These are phyloP conservation scores for Lasiosphaeriaceae sp. DNA, from an alignment of 495 filamentous ascomycete species.

Conservation along the genomic window DNA sequence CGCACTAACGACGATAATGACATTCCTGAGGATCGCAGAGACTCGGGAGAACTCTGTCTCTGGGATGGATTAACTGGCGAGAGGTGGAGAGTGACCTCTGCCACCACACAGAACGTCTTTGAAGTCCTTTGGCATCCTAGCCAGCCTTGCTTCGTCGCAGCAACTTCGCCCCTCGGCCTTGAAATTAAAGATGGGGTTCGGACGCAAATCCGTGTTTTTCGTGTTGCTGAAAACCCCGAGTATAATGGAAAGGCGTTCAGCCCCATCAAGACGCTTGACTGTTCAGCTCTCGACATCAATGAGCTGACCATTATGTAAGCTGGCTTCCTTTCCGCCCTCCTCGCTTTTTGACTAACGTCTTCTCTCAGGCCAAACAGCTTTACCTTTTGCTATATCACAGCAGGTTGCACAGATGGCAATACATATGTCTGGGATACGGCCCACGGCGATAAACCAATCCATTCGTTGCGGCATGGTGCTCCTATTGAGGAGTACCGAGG, in stretches of 20 bases:
- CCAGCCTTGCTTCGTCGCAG: constrained; percentile 53
- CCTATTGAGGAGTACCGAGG: constrained; percentile 61
- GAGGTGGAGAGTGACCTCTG: constrained; percentile 42
- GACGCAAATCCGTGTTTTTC: constrained; percentile 50
- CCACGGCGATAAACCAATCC: constrained; percentile 51
- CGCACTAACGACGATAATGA: constrained; percentile 48
- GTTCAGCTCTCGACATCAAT: constrained; percentile 81
- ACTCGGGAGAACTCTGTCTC: constrained; percentile 66
- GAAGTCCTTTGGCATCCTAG: constrained; percentile 74
- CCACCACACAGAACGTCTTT: constrained; percentile 68
- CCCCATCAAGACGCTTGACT: constrained; percentile 54
- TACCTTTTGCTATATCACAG: constrained; percentile 60
- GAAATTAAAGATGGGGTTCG: constrained; percentile 37
- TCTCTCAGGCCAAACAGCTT: constrained; percentile 37
- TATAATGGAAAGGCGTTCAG: constrained; percentile 30
- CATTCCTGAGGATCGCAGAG: constrained; percentile 47
- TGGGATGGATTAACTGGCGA: constrained; percentile 59
- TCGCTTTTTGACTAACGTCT: constrained; percentile 11
- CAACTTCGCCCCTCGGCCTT: constrained; percentile 52
- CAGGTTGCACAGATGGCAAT: constrained; percentile 77
- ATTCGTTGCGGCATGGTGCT: constrained; percentile 63
- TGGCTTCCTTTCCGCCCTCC: constrained; percentile 27
- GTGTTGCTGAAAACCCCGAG: constrained; percentile 20
- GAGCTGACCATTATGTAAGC: constrained; percentile 63
- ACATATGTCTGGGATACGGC: constrained; percentile 85